Base-by-base conservation (phyloP, 179 eudicot genomes). In the Actinidia chinensis region DNA sequence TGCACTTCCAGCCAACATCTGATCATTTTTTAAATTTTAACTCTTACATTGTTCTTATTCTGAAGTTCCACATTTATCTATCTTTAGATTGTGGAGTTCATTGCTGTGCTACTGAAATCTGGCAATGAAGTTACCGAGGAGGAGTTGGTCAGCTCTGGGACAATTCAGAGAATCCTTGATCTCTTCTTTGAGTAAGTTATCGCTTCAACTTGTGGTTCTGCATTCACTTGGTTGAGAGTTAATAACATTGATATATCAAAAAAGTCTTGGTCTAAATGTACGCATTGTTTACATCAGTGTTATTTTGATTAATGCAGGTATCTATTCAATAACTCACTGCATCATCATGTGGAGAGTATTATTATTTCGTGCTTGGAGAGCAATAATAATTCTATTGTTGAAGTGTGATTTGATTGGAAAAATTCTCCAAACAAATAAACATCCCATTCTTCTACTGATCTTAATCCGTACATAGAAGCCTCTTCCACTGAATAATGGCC, bases 261-360 rank as follows among this genome's bases (percentile, higher is more conserved):
- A 52, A 28, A 44, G 40, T 1, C 28, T 9, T 67, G 51, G 13
- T 47, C 68, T 46, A 43, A 33, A 8, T 15, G 25, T 43, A 55
- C 61, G 51, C 52, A 22, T 63, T 66, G 48, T 4, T 68, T 9
- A 73, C 43, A 17, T 50, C 12, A 47, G 12, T 60, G 47, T 76
- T 67, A 23, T 64, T 46, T 22, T 82, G 15, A 55, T 67, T 66
- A 23, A 59, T 87, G 78, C 85, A 95, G 99, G 98, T 95, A 93
- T 80, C 95, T 97, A 8, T 95, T 87, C 84, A 92, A 95, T 82
- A 93, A 91, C 80, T 90, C 95, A 13, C 84, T 95, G 74, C 99
- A 95, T 87, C 98, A 93, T 89, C 94, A 95, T 59, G 95, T 93
- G 71, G 99, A 95, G 87, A 95, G 99, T 83, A 95, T 95, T 20